These are phyloP conservation scores for Trametes cubensis DNA, from an alignment of 768 basidiomycete genomes.

Conservation along the genomic window DNA sequence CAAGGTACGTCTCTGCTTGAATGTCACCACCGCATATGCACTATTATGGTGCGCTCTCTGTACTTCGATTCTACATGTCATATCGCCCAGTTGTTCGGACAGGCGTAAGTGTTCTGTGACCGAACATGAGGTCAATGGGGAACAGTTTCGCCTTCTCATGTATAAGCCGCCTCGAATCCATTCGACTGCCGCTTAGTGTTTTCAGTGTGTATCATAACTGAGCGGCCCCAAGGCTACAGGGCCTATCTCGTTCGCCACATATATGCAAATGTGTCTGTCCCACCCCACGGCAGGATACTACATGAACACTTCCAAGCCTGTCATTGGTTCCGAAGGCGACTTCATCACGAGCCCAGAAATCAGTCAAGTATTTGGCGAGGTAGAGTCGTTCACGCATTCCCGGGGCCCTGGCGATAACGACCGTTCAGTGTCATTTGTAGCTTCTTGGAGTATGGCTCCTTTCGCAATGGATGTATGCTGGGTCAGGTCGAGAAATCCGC, in stretches of 20 bases:
- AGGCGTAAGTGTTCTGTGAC: no score
- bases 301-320: slow-evolving; percentile 67
- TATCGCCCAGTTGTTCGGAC: no score
- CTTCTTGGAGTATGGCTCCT: slow-evolving; percentile 86
- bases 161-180: neutral
- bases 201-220: neutral
- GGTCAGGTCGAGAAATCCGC: slow-evolving; percentile 53
- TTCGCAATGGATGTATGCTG: slow-evolving; percentile 67
- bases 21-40: neutral
- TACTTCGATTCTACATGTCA: no score
- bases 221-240: slow-evolving; percentile 68
- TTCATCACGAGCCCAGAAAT: slow-evolving; percentile 98
- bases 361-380: slow-evolving; percentile 95
- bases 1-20: slow-evolving; percentile 49
- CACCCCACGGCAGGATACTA: slow-evolving; percentile 95
- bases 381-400: slow-evolving; percentile 39
- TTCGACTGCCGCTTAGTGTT: neutral
- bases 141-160: no score
- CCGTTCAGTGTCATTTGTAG: slow-evolving; percentile 47
- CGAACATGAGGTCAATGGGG: no score
- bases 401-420: slow-evolving; percentile 41
- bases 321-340: slow-evolving; percentile 88
- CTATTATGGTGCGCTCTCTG: no score
- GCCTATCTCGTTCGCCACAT: slow-evolving; percentile 83
- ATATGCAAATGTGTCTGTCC: slow-evolving; percentile 89